Evolutionary conservation across 805 yeast species (phyloP).

Genomic region (Candida boidinii): DNA sequence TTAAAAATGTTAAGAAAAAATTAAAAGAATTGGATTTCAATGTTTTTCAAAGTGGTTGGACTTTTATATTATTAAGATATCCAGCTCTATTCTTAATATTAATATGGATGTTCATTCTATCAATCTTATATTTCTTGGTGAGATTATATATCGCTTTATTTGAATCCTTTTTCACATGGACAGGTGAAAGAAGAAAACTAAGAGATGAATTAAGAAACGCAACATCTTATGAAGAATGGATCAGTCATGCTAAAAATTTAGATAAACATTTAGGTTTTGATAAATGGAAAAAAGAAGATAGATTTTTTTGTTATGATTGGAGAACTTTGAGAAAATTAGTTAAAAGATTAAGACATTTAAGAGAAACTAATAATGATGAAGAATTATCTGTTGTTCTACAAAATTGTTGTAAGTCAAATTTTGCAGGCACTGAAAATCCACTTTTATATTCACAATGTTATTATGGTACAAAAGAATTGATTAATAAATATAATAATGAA

Average conservation of each 20-base stretch:
- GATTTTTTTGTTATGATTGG: slow-evolving; percentile 62
- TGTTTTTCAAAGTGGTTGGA: slow-evolving; percentile 7
- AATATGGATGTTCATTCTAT: slow-evolving; percentile 45
- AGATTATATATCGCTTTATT: slow-evolving; percentile 54
- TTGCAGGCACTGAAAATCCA: slow-evolving; percentile 73
- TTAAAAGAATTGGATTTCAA: slow-evolving; percentile 12
- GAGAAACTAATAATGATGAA: slow-evolving; percentile 26
- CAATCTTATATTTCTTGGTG: slow-evolving; percentile 40
- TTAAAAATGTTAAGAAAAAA: slow-evolving; percentile 1
- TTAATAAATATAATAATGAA: slow-evolving; percentile 45
- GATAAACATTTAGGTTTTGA: slow-evolving; percentile 53
- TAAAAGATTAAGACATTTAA: slow-evolving; percentile 28
- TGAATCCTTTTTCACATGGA: slow-evolving; percentile 54
- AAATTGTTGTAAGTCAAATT: slow-evolving; percentile 61
- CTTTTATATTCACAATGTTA: slow-evolving; percentile 64
- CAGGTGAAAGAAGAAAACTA: slow-evolving; percentile 44
- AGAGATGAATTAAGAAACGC: slow-evolving; percentile 43
- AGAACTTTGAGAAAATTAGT: slow-evolving; percentile 45
- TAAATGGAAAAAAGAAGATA: slow-evolving; percentile 54
- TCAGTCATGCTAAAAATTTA: slow-evolving; percentile 43
- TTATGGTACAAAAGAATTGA: slow-evolving; percentile 61
- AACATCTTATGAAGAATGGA: slow-evolving; percentile 52
- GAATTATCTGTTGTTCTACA: slow-evolving; percentile 50
- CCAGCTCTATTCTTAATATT: slow-evolving; percentile 49
- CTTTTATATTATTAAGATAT: slow-evolving; percentile 50